Percentiles rank a stretch among this genome's conserved stretches.
These are phyloP conservation scores for Chenopodium quinoa DNA, from an alignment of 148 eudicot species.

Conservation along the genomic window DNA sequence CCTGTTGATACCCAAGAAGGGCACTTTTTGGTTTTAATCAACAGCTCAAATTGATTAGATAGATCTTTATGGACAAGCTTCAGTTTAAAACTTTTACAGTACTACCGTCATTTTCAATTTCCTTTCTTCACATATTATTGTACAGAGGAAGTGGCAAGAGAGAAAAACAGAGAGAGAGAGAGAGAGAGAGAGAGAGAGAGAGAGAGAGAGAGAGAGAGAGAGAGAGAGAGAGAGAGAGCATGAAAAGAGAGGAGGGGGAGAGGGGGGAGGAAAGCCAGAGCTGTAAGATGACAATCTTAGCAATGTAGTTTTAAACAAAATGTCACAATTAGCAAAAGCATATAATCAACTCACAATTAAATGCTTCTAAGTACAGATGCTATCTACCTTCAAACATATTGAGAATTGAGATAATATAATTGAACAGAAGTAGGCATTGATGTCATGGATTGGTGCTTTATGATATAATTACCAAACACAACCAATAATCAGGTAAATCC, in stretches of 20 bases:
- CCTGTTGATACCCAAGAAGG: not conserved
- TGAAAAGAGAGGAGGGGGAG: no score
- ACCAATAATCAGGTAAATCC: not conserved
- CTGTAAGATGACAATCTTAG: not conserved
- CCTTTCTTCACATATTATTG: no score
- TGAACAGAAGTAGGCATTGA: not conserved
- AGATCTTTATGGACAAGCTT: not conserved
- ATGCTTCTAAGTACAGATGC: not conserved
- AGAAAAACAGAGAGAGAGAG: no score
- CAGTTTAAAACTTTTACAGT: no score
- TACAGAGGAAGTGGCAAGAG: no score
- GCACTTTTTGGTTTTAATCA: not conserved
- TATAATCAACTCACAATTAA: not conserved
- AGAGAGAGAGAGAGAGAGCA: no score
- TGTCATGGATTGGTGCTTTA: not conserved
- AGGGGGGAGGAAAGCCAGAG: not conserved
- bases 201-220: no score
- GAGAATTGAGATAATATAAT: not conserved
- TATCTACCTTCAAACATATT: not conserved
- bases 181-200: no score
- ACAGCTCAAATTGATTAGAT: not conserved
- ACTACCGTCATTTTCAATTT: not conserved
- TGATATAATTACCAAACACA: not conserved
- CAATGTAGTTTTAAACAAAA: not conserved
- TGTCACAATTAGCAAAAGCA: not conserved